A percentile compares a stretch with the other conserved stretches of the same genome.
Conservation (phyloP, 345 rosid species). For the Hevea brasiliensis region DNA sequence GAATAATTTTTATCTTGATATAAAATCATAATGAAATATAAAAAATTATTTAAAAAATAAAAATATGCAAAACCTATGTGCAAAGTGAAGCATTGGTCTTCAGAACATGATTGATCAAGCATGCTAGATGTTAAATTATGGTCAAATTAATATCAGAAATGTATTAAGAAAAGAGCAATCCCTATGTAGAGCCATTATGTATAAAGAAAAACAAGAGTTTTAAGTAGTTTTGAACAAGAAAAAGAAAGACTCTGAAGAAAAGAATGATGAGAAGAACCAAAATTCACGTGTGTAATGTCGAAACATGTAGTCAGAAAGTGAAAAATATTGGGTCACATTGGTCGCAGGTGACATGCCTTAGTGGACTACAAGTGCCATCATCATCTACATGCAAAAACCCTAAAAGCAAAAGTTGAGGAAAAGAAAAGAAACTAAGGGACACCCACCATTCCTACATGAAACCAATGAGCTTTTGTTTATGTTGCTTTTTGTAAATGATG, state of each 20-base stretch:
- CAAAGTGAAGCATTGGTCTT: no score
- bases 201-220: no score
- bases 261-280: conserved; percentile 15
- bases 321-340: conserved; percentile 29
- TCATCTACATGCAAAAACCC: conserved; percentile 3
- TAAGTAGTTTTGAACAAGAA: conserved; percentile 2
- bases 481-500: not conserved
- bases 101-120: no score
- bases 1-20: no score
- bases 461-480: not conserved
- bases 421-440: not conserved
- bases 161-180: no score
- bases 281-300: conserved; percentile 35
- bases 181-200: no score
- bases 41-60: no score
- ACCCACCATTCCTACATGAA: conserved; percentile 14
- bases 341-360: conserved; percentile 20
- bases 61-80: no score
- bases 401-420: not conserved
- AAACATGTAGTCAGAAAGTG: conserved; percentile 36
- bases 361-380: conserved; percentile 29
- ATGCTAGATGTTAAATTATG: no score
- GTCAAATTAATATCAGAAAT: no score
- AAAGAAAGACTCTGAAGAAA: conserved; percentile 21
- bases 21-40: no score